Percentiles rank a stretch among this genome's conserved stretches.
phyloP scores from a whole-genome alignment of 2,329 filamentous ascomycete species.

The Fusarium bulbicola region DNA sequence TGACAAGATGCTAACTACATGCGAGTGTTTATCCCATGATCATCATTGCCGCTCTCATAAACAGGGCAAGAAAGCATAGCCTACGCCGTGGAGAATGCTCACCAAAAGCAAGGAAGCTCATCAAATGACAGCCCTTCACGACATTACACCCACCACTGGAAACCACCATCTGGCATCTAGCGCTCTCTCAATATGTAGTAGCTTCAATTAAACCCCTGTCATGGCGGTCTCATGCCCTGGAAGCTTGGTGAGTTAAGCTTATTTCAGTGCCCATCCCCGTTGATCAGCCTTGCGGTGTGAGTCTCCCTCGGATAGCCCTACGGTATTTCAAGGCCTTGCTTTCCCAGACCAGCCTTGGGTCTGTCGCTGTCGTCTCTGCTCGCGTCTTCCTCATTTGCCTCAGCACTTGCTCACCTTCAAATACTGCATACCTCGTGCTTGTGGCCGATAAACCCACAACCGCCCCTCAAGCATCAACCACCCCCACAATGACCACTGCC shows the following conservation, averaged over 20 bases:
- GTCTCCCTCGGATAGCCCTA: constrained; percentile 4
- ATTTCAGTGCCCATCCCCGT: constrained; percentile 5
- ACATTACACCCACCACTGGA: background rate
- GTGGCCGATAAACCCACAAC: constrained; percentile 20
- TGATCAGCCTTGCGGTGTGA: constrained; percentile 5
- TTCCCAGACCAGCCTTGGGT: background rate
- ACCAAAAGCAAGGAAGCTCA: background rate
- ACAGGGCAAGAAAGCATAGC: background rate
- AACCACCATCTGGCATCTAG: background rate
- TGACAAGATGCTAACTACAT: background rate
- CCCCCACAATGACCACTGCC: constrained; percentile 8
- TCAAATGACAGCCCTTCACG: background rate
- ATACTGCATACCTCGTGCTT: background rate
- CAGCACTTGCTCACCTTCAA: background rate
- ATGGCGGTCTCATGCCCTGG: constrained; percentile 13
- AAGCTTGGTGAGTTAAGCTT: constrained; percentile 16
- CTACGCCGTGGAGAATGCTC: background rate
- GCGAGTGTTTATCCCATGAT: background rate
- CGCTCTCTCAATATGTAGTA: constrained; percentile 7
- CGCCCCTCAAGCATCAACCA: background rate
- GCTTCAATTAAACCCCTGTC: constrained; percentile 1
- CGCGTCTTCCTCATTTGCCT: background rate
- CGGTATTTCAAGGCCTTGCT: constrained; percentile 16
- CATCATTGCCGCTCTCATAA: background rate
- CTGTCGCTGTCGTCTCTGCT: background rate